Base-by-base conservation (phyloP, 2,329 filamentous ascomycete genomes). In the Fusarium subglutinans region DNA sequence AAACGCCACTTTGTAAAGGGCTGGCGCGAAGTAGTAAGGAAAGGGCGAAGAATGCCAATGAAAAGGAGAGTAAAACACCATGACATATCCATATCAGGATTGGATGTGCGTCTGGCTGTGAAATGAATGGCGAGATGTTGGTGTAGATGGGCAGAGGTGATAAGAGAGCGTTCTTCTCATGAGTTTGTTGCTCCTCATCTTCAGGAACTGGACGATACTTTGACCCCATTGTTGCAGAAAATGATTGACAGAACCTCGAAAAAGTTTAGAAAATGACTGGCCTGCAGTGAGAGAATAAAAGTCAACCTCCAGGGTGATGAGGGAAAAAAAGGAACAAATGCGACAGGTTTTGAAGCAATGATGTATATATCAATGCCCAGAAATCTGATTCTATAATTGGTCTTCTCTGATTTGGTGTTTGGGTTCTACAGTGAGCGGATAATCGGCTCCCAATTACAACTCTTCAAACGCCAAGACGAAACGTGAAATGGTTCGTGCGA, bases 1-100 rank as follows among this genome's bases (percentile, higher is more conserved):
- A 73, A 4, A 33, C 41, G 17, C 50, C 38, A 1, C 6, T 38
- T 22, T 60, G 40, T 28, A 53, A 40, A n/a, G 47, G 40, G 1
- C 38, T 62, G 13, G 45, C 47, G 6, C 62, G 69, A 24, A 76
- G 38, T 5, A 72, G 33, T 8, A 77, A 22, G 1, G 74, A 71
- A 1, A 73, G 45, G 1, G 54, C 56, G 24, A 76, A 77, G 6
- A 76, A 63, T 1, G 66, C 53, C 15, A 76, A 48, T 9, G 74
- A 76, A 8, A 59, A 28, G 1, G 69, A 65, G 2, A 77, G 35
- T 11, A 76, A 30, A 0, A 76, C 10, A 1, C 69, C 74, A 12
- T 76, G 74, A 3, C 57, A 60, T 12, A 66, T 24, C 74, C 74
- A 77, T n/a, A 69, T n/a, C 1, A 72, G 18, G 3, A 57, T 53